phyloP scores from a whole-genome alignment of 305 asterid species.

The Stenogyne calaminthoides region DNA sequence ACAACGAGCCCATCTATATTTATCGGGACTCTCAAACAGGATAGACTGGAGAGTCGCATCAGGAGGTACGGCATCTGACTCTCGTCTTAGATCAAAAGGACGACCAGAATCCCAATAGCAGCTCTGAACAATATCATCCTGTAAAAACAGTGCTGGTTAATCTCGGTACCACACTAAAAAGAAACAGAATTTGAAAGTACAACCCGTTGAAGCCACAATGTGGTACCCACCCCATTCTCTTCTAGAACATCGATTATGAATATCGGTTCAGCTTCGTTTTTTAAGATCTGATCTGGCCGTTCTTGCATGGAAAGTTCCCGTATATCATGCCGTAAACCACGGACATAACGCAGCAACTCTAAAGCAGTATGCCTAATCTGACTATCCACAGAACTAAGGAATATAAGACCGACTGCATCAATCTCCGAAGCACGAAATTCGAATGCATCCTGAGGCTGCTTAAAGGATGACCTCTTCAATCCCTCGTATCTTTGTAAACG shows the following conservation, averaged over 20 bases:
- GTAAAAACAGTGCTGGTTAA: conserved; percentile 33
- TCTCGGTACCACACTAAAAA: conserved; percentile 11
- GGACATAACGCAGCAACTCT: conserved; percentile 95
- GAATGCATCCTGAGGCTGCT: conserved; percentile 75
- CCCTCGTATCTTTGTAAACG: conserved; percentile 87
- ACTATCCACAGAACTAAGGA: conserved; percentile 97
- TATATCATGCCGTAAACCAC: conserved; percentile 87
- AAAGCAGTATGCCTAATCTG: conserved; percentile 98
- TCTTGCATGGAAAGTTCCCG: conserved; percentile 68
- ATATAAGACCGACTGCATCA: conserved; percentile 98
- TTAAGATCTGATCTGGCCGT: conserved; percentile 59
- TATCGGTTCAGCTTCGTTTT: conserved; percentile 86
- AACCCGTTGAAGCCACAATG: conserved; percentile 32
- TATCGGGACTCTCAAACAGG: conserved; percentile 95
- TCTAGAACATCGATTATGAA: conserved; percentile 97
- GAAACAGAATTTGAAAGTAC: conserved; percentile 27
- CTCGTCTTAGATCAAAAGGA: conserved; percentile 91
- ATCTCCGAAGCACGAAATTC: conserved; percentile 95
- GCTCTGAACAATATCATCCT: conserved; percentile 99
- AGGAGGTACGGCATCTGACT: conserved; percentile 91
- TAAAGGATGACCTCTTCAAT: conserved; percentile 87
- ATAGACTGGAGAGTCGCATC: conserved; percentile 95
- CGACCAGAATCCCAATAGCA: conserved; percentile 99
- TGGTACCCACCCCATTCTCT: conserved; percentile 91
- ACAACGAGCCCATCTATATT: conserved; percentile 99